Evolutionary conservation across 2,329 filamentous ascomycete genomes (phyloP), one percentile per base, ranked within the genome.

Genomic region (Penicillium aurantiogriseum): DNA sequence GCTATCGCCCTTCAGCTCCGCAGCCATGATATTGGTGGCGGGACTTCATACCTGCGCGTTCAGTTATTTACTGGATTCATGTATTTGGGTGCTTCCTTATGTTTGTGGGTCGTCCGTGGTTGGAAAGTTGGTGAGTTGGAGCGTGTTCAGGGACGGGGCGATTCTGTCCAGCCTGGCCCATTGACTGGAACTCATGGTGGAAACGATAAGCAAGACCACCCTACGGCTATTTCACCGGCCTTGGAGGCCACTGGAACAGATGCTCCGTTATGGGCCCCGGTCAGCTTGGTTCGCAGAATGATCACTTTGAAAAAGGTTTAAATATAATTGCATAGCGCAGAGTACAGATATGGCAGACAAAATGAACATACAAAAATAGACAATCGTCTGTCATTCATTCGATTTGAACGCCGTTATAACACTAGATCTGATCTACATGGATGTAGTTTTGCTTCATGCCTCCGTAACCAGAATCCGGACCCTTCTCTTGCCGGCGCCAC

Each of bases 401-500:
- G 36, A 50, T 35, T 51, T 49, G 13, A 62, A 62, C 45, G 54
- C 54, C 50, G 2, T 56, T 54, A 45, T 52, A 29, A 40, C 13
- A 25, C 48, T 56, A 48, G 49, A 38, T 64, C 51, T 61, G 62
- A 53, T 53, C 40, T 55, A 57, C 55, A 61, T 56, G n/a, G 25
- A 36, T 40, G 27, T 42, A 45, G 40, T 52, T 52, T 60, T 43
- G 60, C 64, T 42, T 54, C 58, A 54, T 55, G 67, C 64, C 25
- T 70, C 71, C 23, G 75, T 63, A 31, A 80, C 72, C 58, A 79
- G 65, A 51, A 80, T 75, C 33, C 78, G 68, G 10, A 80, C 77
- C 61, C 76, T 93, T 63, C 94, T 86, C 87, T 97, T 99, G 55
- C 94, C 94, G n/a, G 93, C 97, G 59, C 86, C 86, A 78, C 78